A percentile compares a stretch with the other conserved stretches of the same genome.
Evolutionary conservation across 2,329 filamentous ascomycete genomes (phyloP).

Genomic region (Aspergillus tamarii): DNA sequence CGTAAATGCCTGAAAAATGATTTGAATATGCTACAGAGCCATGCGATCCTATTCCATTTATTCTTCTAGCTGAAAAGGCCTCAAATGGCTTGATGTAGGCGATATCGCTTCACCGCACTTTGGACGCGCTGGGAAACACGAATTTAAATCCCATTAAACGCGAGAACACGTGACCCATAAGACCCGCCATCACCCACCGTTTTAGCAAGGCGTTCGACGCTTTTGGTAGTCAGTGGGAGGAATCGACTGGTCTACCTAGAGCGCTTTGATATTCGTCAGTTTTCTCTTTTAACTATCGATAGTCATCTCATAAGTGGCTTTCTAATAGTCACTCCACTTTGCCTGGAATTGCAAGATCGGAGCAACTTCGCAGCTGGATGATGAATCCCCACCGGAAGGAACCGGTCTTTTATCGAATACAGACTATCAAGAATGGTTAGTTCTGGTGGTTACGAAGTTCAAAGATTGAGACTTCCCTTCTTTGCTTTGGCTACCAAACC

Average conservation of each 20-base stretch:
- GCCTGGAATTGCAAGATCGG: not conserved
- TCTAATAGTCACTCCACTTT: not conserved
- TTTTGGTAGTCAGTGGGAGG: slow-evolving; percentile 1
- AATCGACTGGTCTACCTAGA: not conserved
- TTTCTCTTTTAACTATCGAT: not conserved
- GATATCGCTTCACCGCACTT: not conserved
- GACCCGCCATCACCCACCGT: slow-evolving; percentile 5
- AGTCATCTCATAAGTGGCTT: not conserved
- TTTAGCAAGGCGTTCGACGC: slow-evolving; percentile 9
- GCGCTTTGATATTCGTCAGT: not conserved
- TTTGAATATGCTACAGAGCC: not conserved
- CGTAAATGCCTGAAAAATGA: not conserved
- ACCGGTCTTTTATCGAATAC: slow-evolving; percentile 3
- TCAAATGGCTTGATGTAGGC: slow-evolving; percentile 1
- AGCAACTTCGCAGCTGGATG: not conserved
- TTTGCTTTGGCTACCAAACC: slow-evolving; percentile 9
- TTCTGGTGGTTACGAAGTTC: not conserved
- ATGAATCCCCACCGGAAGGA: slow-evolving; percentile 5
- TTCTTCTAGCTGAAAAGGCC: not conserved
- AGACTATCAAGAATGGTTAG: not conserved
- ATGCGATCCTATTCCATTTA: slow-evolving; percentile 13
- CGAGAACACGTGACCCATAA: slow-evolving; percentile 37
- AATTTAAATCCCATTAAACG: slow-evolving; percentile 25
- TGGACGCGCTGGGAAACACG: slow-evolving; percentile 27
- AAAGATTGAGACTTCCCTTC: slow-evolving; percentile 6